Evolutionary conservation across 345 rosid genomes (phyloP).

Genomic region (Pseudoturritis turrita): DNA sequence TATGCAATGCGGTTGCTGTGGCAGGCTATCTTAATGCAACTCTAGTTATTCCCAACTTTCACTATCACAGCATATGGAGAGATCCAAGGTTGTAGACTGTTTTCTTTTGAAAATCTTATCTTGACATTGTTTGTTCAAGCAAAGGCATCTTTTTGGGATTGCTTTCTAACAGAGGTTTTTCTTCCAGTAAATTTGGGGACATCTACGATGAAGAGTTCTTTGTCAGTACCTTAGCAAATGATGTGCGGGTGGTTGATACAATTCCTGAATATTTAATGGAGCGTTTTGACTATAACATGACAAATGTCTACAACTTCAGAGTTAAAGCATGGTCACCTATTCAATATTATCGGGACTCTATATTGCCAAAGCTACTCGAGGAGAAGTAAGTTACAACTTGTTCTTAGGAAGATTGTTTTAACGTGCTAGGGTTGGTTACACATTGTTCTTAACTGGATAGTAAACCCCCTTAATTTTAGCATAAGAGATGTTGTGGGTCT

Average conservation of each 20-base stretch:
- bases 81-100: slow-evolving; percentile 71
- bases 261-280: slow-evolving; percentile 95
- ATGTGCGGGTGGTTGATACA: slow-evolving; percentile 72
- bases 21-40: slow-evolving; percentile 99
- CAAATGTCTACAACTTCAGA: slow-evolving; percentile 93
- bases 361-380: slow-evolving; percentile 86
- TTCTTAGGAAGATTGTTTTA: not conserved
- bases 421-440: not conserved
- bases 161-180: slow-evolving; percentile 20
- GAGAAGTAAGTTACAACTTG: slow-evolving; percentile 69
- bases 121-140: not conserved
- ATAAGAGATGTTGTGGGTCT: slow-evolving; percentile 3
- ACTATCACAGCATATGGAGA: slow-evolving; percentile 96
- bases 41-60: slow-evolving; percentile 87
- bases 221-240: slow-evolving; percentile 62
- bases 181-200: slow-evolving; percentile 72
- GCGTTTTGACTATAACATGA: slow-evolving; percentile 84
- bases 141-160: not conserved
- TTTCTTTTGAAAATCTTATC: slow-evolving; percentile 8
- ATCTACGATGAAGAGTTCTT: slow-evolving; percentile 91
- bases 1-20: slow-evolving; percentile 99
- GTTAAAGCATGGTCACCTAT: slow-evolving; percentile 97
- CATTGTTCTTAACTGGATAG: not conserved
- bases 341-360: slow-evolving; percentile 73
- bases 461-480: not conserved